Percentiles rank a stretch among this genome's conserved stretches.
These are phyloP conservation scores for Cercospora beticola DNA, from an alignment of 2,329 filamentous ascomycete species.

Conservation along the genomic window DNA sequence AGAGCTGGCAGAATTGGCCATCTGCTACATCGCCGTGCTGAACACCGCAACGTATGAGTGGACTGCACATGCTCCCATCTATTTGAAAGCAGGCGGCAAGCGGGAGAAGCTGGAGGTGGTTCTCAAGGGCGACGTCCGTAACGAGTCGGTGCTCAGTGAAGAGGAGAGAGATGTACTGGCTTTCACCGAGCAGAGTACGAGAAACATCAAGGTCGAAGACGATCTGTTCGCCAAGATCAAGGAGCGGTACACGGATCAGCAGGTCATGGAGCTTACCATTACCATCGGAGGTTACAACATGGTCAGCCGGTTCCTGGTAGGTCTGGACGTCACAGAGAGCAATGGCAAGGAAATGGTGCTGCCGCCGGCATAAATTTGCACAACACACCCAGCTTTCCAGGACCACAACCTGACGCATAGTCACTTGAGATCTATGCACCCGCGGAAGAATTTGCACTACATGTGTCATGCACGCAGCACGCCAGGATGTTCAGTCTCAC, in stretches of 20 bases:
- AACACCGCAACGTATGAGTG: slow-evolving; percentile 41
- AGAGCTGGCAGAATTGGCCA: slow-evolving; percentile 37
- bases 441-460: too few relatives aligned
- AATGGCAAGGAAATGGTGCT: slow-evolving; percentile 39
- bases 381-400: too few relatives aligned
- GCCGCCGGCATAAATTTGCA: slow-evolving; percentile 28
- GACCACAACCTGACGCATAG: too few relatives aligned
- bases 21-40: slow-evolving; percentile 41
- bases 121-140: slow-evolving; percentile 27
- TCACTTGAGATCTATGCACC: too few relatives aligned
- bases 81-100: slow-evolving; percentile 35
- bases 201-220: slow-evolving; percentile 34
- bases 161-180: slow-evolving; percentile 37
- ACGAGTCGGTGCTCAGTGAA: slow-evolving; percentile 28
- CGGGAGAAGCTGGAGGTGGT: slow-evolving; percentile 31
- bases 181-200: slow-evolving; percentile 39
- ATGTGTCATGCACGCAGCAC: too few relatives aligned
- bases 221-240: slow-evolving; percentile 36
- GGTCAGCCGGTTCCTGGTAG: slow-evolving; percentile 41
- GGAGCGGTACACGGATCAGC: slow-evolving; percentile 34
- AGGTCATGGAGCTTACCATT: slow-evolving; percentile 41
- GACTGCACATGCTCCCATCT: slow-evolving; percentile 37
- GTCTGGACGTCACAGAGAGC: slow-evolving; percentile 42
- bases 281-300: slow-evolving; percentile 42
- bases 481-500: too few relatives aligned